Percentiles rank a stretch among this genome's conserved stretches.
phyloP scores from a whole-genome alignment of 148 eudicot species.

The Talinum fruticosum region DNA sequence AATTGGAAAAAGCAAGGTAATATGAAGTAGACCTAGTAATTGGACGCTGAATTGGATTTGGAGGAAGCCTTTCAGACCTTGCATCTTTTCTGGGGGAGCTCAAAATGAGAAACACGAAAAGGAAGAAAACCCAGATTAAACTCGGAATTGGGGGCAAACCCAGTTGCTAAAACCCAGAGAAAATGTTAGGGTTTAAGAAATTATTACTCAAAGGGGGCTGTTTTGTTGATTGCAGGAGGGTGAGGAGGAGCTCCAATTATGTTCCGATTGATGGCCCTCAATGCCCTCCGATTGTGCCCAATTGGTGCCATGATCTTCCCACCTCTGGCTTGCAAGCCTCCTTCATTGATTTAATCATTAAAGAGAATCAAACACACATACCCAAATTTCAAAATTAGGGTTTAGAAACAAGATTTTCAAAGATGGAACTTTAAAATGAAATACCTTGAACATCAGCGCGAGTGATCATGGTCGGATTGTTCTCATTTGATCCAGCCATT shows the following conservation, averaged over 20 bases:
- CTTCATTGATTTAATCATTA: slow-evolving; percentile 18
- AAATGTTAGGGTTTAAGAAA: slow-evolving; percentile 21
- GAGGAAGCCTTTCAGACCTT: slow-evolving; percentile 30
- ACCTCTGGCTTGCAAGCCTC: slow-evolving; percentile 36
- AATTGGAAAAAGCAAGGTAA: not conserved
- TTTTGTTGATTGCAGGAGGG: slow-evolving; percentile 40
- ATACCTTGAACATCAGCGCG: slow-evolving; percentile 54
- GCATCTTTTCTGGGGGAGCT: slow-evolving; percentile 41
- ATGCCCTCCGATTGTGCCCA: slow-evolving; percentile 58
- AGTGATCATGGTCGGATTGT: slow-evolving; percentile 42
- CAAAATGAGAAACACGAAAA: slow-evolving; percentile 5
- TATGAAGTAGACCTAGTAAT: slow-evolving; percentile 53
- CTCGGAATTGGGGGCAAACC: not conserved
- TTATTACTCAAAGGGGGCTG: slow-evolving; percentile 49
- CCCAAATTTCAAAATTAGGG: slow-evolving; percentile 26
- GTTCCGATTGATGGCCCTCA: slow-evolving; percentile 57
- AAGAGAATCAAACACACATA: slow-evolving; percentile 6
- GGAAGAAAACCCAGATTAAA: not conserved
- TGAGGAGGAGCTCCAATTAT: slow-evolving; percentile 46
- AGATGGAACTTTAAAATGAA: slow-evolving; percentile 7
- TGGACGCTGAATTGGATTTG: slow-evolving; percentile 49
- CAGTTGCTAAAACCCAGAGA: slow-evolving; percentile 1
- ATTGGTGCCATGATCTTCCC: slow-evolving; percentile 48
- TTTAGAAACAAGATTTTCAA: slow-evolving; percentile 16
- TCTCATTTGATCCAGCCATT: slow-evolving; percentile 78